Evolutionary conservation across 2,329 filamentous ascomycete genomes (phyloP).

Genomic region (Verticillium alfalfae): DNA sequence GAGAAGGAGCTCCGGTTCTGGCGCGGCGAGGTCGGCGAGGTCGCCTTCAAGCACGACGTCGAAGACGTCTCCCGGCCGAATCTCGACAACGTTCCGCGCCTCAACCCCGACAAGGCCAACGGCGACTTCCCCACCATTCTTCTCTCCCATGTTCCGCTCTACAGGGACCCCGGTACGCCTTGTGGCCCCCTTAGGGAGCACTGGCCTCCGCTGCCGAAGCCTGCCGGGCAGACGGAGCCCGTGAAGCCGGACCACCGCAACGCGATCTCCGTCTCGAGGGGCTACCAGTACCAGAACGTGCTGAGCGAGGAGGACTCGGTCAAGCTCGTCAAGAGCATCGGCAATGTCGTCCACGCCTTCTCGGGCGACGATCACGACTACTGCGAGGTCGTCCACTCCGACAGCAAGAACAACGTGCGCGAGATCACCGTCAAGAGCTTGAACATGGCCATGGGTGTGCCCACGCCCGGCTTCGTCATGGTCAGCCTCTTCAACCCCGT

Average conservation of each 20-base stretch:
- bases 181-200: slow-evolving; percentile 84
- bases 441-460: slow-evolving; percentile 94
- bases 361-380: slow-evolving; percentile 98
- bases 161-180: slow-evolving; percentile 73
- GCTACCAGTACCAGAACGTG: slow-evolving; percentile 97
- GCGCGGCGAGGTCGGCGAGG: slow-evolving; percentile 52
- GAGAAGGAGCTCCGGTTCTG: slow-evolving; percentile 62
- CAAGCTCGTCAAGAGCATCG: slow-evolving; percentile 69
- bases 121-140: slow-evolving; percentile 79
- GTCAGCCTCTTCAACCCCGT: slow-evolving; percentile 91
- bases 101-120: slow-evolving; percentile 32
- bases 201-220: slow-evolving; percentile 64
- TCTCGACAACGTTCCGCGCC: slow-evolving; percentile 23
- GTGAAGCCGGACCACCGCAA: slow-evolving; percentile 64
- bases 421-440: slow-evolving; percentile 96
- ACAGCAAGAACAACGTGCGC: slow-evolving; percentile 56
- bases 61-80: slow-evolving; percentile 50
- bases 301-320: slow-evolving; percentile 71
- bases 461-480: slow-evolving; percentile 80
- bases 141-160: slow-evolving; percentile 86
- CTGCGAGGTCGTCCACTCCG: slow-evolving; percentile 79
- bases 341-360: slow-evolving; percentile 80
- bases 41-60: slow-evolving; percentile 52
- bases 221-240: slow-evolving; percentile 49
- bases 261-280: slow-evolving; percentile 68